A percentile compares a stretch with the other conserved stretches of the same genome.
Conservation (phyloP, 805 yeast species). For the Candida lessepsii region DNA sequence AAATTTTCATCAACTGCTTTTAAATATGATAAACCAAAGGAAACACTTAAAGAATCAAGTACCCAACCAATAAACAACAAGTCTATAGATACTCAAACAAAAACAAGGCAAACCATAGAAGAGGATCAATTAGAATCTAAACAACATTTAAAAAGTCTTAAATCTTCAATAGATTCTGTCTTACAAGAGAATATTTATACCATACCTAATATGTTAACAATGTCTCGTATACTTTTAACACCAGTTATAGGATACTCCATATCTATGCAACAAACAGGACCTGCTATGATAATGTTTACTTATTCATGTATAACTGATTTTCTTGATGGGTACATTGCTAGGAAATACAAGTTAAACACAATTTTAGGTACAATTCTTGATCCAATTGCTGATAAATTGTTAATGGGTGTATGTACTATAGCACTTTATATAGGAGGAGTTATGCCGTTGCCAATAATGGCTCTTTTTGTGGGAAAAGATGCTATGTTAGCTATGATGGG, state of each 20-base stretch:
- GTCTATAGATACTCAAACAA: too few relatives aligned
- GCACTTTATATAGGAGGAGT: constrained; percentile 65
- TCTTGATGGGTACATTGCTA: constrained; percentile 88
- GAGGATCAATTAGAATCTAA: too few relatives aligned
- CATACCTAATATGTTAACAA: constrained; percentile 81
- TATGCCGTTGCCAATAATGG: constrained; percentile 67
- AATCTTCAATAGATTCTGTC: background rate
- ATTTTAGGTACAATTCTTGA: constrained; percentile 89
- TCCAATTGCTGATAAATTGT: constrained; percentile 90
- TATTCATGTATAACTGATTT: constrained; percentile 91
- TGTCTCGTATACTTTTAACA: constrained; percentile 74
- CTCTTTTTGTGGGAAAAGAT: constrained; percentile 81
- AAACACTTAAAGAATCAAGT: background rate
- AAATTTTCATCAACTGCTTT: background rate
- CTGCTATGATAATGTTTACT: constrained; percentile 71
- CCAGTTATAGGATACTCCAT: constrained; percentile 84
- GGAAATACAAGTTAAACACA: constrained; percentile 72
- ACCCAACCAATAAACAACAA: background rate
- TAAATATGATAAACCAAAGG: background rate
- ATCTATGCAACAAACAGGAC: constrained; percentile 55
- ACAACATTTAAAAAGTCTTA: too few relatives aligned
- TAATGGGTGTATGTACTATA: constrained; percentile 83
- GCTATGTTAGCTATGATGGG: constrained; percentile 70
- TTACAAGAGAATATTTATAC: constrained; percentile 50
- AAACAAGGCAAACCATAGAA: too few relatives aligned